Percentiles rank a stretch among this genome's conserved stretches.
phyloP scores from a whole-genome alignment of 371 early-diverging fungal species.

The Haplosporangium sp. region DNA sequence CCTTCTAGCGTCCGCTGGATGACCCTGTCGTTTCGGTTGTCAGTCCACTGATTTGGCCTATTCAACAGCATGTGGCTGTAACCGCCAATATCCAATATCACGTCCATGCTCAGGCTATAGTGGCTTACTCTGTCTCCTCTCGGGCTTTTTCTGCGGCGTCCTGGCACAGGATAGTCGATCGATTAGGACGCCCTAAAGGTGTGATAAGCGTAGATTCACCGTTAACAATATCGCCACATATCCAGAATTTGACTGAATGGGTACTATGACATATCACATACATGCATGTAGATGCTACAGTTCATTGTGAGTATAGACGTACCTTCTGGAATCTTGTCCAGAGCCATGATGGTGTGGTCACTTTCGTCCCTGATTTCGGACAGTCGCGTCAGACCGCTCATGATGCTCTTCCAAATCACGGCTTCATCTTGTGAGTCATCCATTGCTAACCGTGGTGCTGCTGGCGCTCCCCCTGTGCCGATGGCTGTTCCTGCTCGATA shows the following conservation, averaged over 20 bases:
- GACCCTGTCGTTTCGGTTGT: slow-evolving; percentile 44
- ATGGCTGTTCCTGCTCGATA: slow-evolving; percentile 15
- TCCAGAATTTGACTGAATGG: neutral
- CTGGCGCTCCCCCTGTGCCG: neutral
- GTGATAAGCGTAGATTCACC: neutral
- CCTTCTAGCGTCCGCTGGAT: slow-evolving; percentile 68
- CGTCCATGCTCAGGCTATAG: neutral
- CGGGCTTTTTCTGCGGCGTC: slow-evolving; percentile 40
- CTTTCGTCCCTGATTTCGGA: slow-evolving; percentile 62
- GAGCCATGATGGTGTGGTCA: slow-evolving; percentile 53
- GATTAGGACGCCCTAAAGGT: slow-evolving; percentile 19
- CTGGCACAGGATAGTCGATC: slow-evolving; percentile 22
- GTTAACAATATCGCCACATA: neutral
- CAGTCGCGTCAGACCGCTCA: slow-evolving; percentile 61
- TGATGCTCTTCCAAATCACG: slow-evolving; percentile 66
- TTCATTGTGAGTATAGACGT: neutral
- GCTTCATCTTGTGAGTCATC: slow-evolving; percentile 67
- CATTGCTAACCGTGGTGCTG: slow-evolving; percentile 16
- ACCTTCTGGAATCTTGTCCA: slow-evolving; percentile 66
- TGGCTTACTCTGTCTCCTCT: slow-evolving; percentile 43
- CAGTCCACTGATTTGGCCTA: neutral
- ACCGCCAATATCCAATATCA: neutral
- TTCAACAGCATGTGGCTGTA: neutral
- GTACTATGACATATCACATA: neutral
- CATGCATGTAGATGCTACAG: neutral